Conservation (phyloP, 768 basidiomycete species). For the Imleria badia region DNA sequence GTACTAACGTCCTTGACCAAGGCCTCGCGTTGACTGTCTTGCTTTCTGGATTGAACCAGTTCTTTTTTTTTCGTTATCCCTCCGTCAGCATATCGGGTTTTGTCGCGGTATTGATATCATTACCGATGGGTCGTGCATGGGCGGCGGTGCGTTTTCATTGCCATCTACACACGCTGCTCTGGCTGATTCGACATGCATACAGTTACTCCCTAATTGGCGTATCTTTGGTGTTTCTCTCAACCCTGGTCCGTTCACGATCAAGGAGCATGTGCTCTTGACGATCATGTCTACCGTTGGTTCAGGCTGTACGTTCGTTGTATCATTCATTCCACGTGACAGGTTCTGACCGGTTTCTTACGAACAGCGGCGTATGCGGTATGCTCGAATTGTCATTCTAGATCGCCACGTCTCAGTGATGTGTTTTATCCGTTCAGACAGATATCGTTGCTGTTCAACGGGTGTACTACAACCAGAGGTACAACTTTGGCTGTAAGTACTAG, state of each 20-base stretch:
- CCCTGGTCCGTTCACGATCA: constrained; percentile 75
- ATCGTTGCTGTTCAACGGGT: constrained; percentile 72
- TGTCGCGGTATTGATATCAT: constrained; percentile 69
- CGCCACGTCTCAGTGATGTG: neutral
- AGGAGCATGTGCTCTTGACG: constrained; percentile 68
- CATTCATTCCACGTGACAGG: neutral
- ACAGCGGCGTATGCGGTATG: constrained; percentile 48
- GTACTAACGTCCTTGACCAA: constrained; percentile 1
- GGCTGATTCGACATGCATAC: neutral
- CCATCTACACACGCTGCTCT: too few relatives aligned
- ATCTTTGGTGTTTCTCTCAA: constrained; percentile 65
- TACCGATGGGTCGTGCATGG: constrained; percentile 68
- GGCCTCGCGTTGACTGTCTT: constrained; percentile 52
- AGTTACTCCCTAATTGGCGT: constrained; percentile 49
- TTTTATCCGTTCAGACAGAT: constrained; percentile 45
- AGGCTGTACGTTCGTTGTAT: constrained; percentile 18
- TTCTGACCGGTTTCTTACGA: constrained; percentile 1
- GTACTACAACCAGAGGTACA: constrained; percentile 59
- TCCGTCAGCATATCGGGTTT: constrained; percentile 41
- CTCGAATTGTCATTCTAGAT: neutral
- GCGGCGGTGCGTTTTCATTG: constrained; percentile 36
- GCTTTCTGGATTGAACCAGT: constrained; percentile 74
- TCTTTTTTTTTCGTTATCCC: constrained; percentile 74
- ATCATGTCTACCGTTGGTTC: constrained; percentile 61
- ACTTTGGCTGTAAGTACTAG: constrained; percentile 44